Evolutionary conservation across 306 rosid species (phyloP).

Genomic region (Cicer chorassanicum): DNA sequence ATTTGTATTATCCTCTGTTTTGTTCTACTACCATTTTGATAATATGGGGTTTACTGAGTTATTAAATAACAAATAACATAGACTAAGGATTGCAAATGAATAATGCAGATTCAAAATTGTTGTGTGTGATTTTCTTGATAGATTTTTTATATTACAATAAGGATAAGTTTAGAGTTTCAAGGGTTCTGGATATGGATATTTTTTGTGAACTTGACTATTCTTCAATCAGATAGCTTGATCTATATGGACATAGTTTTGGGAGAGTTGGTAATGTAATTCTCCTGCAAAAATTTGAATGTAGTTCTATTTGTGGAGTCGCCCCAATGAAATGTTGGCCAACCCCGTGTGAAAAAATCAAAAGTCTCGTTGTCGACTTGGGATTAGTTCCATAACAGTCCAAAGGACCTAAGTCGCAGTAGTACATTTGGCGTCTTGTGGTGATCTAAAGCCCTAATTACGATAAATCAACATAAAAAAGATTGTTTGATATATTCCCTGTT

Average conservation of each 20-base stretch:
- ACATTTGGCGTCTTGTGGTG: neutral
- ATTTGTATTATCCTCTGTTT: slow-evolving; percentile 1
- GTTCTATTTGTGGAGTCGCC: neutral
- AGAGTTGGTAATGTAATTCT: neutral
- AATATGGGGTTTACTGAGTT: neutral
- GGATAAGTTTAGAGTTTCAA: slow-evolving; percentile 1
- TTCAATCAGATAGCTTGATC: neutral
- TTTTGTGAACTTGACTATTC: slow-evolving; percentile 1
- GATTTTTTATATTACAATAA: slow-evolving; percentile 9
- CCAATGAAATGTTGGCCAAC: neutral
- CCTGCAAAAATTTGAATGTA: neutral
- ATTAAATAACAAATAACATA: slow-evolving; percentile 12
- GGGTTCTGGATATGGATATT: slow-evolving; percentile 20
- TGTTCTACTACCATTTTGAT: neutral
- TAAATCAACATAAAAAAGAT: no score
- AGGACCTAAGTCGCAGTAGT: neutral
- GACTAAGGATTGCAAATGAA: neutral
- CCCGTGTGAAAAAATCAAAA: neutral
- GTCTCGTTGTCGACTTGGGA: neutral
- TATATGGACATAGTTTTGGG: neutral
- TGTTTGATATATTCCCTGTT: neutral
- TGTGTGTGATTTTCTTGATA: slow-evolving; percentile 16
- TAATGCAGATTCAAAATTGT: neutral
- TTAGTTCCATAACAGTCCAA: neutral
- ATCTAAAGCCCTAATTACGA: no score